Conservation (phyloP, 768 basidiomycete species). For the Panaeolus papilionaceus region DNA sequence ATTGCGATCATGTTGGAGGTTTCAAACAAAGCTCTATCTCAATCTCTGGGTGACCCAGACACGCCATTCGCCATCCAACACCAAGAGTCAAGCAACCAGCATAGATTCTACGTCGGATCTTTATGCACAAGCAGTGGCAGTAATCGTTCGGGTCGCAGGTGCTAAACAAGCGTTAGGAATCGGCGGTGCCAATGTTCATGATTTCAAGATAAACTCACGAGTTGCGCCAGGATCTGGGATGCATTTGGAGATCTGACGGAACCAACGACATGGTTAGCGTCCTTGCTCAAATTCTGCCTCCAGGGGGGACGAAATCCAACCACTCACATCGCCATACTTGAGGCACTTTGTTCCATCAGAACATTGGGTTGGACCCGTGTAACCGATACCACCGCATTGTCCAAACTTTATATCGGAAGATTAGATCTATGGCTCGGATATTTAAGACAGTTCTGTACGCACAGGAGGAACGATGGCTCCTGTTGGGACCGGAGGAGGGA, state of each 20-base stretch:
- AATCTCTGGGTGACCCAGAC: no score
- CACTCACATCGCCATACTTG: not conserved
- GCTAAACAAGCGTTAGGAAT: not conserved
- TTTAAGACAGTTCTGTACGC: not conserved
- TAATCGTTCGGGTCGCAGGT: not conserved
- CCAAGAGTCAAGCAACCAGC: no score
- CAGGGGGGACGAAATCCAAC: not conserved
- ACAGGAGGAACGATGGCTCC: constrained; percentile 1
- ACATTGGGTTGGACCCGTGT: constrained; percentile 4
- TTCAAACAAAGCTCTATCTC: no score
- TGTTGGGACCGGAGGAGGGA: not conserved
- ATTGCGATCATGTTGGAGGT: no score
- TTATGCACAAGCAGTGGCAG: not conserved
- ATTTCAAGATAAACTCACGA: not conserved
- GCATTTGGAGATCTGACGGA: not conserved
- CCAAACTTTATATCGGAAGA: not conserved
- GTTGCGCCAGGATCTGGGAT: constrained; percentile 6
- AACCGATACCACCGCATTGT: constrained; percentile 9
- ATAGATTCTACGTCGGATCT: not conserved
- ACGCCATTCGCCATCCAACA: no score
- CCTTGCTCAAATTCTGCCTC: not conserved
- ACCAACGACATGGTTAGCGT: not conserved
- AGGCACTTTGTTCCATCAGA: not conserved
- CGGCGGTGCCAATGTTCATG: not conserved
- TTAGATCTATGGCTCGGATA: not conserved